A percentile compares a stretch with the other conserved stretches of the same genome.
These are phyloP conservation scores for Wickerhamiella parazyma DNA, from an alignment of 805 yeast species.

Conservation along the genomic window DNA sequence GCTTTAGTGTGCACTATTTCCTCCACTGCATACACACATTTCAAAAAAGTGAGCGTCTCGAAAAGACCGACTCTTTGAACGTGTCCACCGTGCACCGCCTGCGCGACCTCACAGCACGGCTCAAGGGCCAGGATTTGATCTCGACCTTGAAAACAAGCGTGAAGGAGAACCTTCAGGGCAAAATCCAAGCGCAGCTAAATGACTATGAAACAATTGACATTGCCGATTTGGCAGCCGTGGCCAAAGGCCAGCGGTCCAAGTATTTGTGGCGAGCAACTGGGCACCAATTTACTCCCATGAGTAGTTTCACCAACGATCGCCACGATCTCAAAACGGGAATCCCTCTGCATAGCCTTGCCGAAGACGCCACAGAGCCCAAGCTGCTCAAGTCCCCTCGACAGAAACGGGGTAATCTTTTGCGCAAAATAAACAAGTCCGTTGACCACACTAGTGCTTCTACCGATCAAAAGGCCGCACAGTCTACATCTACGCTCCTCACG, in stretches of 20 bases:
- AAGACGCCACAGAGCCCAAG: slow-evolving; percentile 4
- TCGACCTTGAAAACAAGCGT: slow-evolving; percentile 57
- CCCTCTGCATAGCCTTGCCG: slow-evolving; percentile 9
- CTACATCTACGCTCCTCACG: background rate
- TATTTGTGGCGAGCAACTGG: slow-evolving; percentile 19
- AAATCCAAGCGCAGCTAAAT: slow-evolving; percentile 12
- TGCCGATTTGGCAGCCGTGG: slow-evolving; percentile 14
- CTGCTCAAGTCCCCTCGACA: slow-evolving; percentile 5
- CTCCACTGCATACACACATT: slow-evolving; percentile 56
- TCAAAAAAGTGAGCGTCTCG: slow-evolving; percentile 54
- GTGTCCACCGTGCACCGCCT: slow-evolving; percentile 39
- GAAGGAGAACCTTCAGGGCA: slow-evolving; percentile 36
- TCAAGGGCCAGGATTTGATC: slow-evolving; percentile 21
- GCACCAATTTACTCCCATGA: slow-evolving; percentile 7
- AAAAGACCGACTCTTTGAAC: slow-evolving; percentile 42
- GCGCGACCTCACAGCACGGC: slow-evolving; percentile 35
- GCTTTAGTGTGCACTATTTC: slow-evolving; percentile 62
- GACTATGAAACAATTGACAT: slow-evolving; percentile 20
- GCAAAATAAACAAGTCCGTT: background rate
- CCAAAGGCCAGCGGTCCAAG: slow-evolving; percentile 18
- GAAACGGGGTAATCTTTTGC: background rate
- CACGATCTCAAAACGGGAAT: slow-evolving; percentile 7
- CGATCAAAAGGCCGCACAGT: background rate
- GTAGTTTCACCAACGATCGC: background rate
- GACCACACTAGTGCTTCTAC: background rate